Percentiles rank a stretch among this genome's conserved stretches.
Evolutionary conservation across 441 rosid species (phyloP).

Genomic region (Gossypium armourianum): DNA sequence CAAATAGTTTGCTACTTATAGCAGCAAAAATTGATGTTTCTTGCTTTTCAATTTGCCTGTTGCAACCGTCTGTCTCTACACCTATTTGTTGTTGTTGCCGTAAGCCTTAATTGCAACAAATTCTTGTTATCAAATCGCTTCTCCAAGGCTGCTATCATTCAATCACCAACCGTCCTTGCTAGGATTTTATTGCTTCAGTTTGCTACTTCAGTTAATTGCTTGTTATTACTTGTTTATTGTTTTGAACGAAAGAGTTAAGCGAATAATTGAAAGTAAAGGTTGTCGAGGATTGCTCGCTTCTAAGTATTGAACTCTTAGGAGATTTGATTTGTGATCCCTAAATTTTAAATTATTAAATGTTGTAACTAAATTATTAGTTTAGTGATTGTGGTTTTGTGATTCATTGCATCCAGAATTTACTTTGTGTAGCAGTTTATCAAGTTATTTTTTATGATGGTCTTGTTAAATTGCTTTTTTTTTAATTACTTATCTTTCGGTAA

Average conservation of each 20-base stretch:
- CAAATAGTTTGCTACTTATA: not conserved
- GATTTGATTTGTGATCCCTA: not conserved
- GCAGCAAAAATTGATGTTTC: not conserved
- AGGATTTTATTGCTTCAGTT: not conserved
- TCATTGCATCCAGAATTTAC: not conserved
- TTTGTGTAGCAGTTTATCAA: not conserved
- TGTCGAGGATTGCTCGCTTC: not conserved
- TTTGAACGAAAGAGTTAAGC: not conserved
- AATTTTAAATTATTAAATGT: no score
- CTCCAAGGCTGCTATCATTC: not conserved
- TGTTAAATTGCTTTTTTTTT: not conserved
- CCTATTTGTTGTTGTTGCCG: not conserved
- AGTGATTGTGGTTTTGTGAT: not conserved
- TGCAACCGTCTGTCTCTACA: not conserved
- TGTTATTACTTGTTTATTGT: not conserved
- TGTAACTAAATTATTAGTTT: not conserved
- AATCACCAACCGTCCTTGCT: not conserved
- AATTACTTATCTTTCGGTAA: not conserved
- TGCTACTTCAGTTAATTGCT: not conserved
- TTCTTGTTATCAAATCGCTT: not conserved
- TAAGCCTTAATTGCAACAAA: not conserved
- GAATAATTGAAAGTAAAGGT: not conserved
- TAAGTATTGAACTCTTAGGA: not conserved
- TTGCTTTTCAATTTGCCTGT: not conserved
- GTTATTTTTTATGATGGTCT: not conserved